A percentile compares a stretch with the other conserved stretches of the same genome.
Conservation (phyloP, 2,329 filamentous ascomycete genomes). For the Fusarium sp. region DNA sequence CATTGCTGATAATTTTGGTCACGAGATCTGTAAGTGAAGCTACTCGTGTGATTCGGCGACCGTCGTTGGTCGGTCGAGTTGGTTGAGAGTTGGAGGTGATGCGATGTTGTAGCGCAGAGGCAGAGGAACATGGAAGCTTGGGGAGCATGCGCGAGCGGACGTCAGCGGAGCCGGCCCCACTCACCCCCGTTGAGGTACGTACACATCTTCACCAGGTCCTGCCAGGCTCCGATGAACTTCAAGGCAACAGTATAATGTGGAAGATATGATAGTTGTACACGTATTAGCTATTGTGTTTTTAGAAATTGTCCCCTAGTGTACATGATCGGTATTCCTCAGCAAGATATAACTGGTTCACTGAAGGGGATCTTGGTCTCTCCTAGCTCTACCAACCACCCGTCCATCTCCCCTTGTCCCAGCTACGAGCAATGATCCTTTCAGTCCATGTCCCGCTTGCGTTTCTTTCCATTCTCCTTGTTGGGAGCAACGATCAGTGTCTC, state of each 20-base stretch:
- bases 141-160: conserved; percentile 34
- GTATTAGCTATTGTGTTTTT: background rate
- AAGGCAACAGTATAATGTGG: background rate
- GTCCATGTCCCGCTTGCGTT: background rate
- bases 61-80: conserved; percentile 7
- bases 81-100: conserved; percentile 39
- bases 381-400: background rate
- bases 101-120: conserved; percentile 15
- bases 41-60: conserved; percentile 20
- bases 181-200: conserved; percentile 37
- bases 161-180: conserved; percentile 42
- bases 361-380: background rate
- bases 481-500: conserved; percentile 3
- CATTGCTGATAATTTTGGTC: conserved; percentile 50
- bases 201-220: background rate
- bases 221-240: background rate
- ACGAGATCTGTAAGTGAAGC: conserved; percentile 10
- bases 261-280: background rate
- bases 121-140: conserved; percentile 35
- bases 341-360: background rate
- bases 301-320: background rate
- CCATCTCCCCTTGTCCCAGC: background rate
- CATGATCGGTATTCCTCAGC: background rate
- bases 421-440: background rate
- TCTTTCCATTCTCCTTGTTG: background rate